Conservation (phyloP, 331 rosid species). For the Ulmus americana region DNA sequence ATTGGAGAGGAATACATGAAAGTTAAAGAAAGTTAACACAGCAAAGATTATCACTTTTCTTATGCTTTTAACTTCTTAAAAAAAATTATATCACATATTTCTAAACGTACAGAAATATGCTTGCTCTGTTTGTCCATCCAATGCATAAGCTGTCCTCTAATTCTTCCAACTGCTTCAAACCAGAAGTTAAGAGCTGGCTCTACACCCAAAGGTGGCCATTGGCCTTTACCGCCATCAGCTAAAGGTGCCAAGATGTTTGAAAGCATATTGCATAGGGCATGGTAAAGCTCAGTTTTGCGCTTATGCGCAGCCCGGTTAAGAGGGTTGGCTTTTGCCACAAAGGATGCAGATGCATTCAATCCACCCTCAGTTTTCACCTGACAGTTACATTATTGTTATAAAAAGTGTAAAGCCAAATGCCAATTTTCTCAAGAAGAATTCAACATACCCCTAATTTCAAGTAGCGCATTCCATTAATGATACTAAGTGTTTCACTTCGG, state of each 20-base stretch:
- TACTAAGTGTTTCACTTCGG: constrained; percentile 93
- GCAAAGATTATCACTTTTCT: too few relatives aligned
- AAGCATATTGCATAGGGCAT: constrained; percentile 93
- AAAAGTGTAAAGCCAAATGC: constrained; percentile 4
- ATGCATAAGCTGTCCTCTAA: constrained; percentile 66
- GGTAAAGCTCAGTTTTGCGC: constrained; percentile 97
- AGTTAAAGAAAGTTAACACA: background rate
- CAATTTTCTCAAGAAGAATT: constrained; percentile 25
- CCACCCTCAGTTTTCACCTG: constrained; percentile 99
- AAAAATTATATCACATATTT: too few relatives aligned
- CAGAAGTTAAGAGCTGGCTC: constrained; percentile 90
- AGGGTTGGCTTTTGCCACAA: constrained; percentile 99
- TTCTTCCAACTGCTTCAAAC: constrained; percentile 98
- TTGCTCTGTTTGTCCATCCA: constrained; percentile 99
- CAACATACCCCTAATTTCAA: constrained; percentile 83
- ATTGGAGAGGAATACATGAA: background rate
- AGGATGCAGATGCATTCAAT: constrained; percentile 95
- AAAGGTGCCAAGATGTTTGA: constrained; percentile 94
- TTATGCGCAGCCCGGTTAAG: constrained; percentile 87
- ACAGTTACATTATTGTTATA: constrained; percentile 33
- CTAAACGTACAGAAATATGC: constrained; percentile 72
- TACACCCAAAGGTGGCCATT: constrained; percentile 98
- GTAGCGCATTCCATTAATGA: constrained; percentile 98
- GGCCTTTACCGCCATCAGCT: constrained; percentile 97
- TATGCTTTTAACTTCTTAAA: too few relatives aligned